phyloP scores from a whole-genome alignment of 257 asterid species.

The Rauvolfia tetraphylla region DNA sequence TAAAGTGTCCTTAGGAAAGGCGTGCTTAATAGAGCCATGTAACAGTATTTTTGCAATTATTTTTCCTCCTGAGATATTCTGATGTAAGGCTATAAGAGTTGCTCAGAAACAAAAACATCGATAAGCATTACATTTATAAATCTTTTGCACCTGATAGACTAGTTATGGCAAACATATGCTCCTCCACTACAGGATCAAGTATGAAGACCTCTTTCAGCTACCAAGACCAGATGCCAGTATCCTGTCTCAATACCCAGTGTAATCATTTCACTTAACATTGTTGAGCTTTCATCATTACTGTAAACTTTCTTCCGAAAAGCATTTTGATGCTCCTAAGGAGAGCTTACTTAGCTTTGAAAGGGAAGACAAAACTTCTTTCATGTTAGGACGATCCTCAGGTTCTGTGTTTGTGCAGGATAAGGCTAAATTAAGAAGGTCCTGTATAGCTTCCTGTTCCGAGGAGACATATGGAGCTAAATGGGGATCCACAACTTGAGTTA shows the following conservation, averaged over 20 bases:
- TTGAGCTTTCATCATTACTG: background rate
- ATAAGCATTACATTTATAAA: background rate
- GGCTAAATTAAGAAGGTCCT: slow-evolving; percentile 57
- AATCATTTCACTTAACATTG: background rate
- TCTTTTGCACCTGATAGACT: background rate
- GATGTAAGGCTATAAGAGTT: background rate
- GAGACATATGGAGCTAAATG: slow-evolving; percentile 29
- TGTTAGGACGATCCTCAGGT: slow-evolving; percentile 67
- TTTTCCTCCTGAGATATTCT: background rate
- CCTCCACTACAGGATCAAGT: background rate
- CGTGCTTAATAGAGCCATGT: background rate
- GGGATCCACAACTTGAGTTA: slow-evolving; percentile 53
- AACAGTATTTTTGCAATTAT: background rate
- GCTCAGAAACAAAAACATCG: background rate
- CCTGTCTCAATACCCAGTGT: background rate
- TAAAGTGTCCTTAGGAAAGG: background rate
- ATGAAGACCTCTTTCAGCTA: background rate
- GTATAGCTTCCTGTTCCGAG: slow-evolving; percentile 41
- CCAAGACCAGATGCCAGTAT: background rate
- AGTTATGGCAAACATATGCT: background rate
- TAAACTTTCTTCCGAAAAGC: background rate
- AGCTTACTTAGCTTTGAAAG: slow-evolving; percentile 48
- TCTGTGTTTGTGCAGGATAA: slow-evolving; percentile 56
- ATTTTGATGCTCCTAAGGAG: slow-evolving; percentile 3
- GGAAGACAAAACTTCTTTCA: slow-evolving; percentile 54